Evolutionary conservation across 805 yeast species (phyloP).

Genomic region (Candida argentea): DNA sequence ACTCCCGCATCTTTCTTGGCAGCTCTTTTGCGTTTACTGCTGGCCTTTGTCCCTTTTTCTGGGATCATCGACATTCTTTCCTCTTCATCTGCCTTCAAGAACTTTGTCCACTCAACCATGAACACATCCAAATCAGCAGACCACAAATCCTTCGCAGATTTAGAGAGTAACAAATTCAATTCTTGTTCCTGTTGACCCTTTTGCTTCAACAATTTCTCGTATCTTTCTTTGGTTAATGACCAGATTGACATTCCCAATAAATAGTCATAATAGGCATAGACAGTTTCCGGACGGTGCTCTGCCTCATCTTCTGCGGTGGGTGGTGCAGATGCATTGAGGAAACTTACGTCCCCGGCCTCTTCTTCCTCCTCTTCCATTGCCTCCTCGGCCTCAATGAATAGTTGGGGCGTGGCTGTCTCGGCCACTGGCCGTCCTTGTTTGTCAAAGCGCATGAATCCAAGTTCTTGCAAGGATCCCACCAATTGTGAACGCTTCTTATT

Average conservation of each 20-base stretch:
- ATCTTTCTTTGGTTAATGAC: slow-evolving; percentile 86
- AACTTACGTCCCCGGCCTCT: slow-evolving; percentile 25
- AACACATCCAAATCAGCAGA: slow-evolving; percentile 70
- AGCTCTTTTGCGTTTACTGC: slow-evolving; percentile 13
- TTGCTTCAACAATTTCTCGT: slow-evolving; percentile 68
- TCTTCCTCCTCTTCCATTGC: slow-evolving; percentile 31
- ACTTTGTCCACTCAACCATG: slow-evolving; percentile 52
- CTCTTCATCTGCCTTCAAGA: slow-evolving; percentile 54
- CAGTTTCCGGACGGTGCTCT: slow-evolving; percentile 41
- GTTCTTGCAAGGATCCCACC: slow-evolving; percentile 48
- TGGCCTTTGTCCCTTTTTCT: slow-evolving; percentile 32
- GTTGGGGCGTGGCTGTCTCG: slow-evolving; percentile 18
- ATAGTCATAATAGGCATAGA: slow-evolving; percentile 69
- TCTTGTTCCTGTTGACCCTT: slow-evolving; percentile 64
- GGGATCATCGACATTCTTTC: slow-evolving; percentile 43
- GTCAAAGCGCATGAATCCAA: slow-evolving; percentile 69
- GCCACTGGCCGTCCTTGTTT: slow-evolving; percentile 57
- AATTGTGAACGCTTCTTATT: slow-evolving; percentile 64
- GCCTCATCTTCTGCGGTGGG: slow-evolving; percentile 20
- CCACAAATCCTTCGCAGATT: slow-evolving; percentile 87
- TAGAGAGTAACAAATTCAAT: slow-evolving; percentile 51
- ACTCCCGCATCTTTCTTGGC: slow-evolving; percentile 5
- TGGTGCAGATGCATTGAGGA: slow-evolving; percentile 10
- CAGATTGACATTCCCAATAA: slow-evolving; percentile 87
- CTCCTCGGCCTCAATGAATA: slow-evolving; percentile 19